These are phyloP conservation scores for Dittrichia graveolens DNA, from an alignment of 129 eudicot genomes.

Conservation along the genomic window DNA sequence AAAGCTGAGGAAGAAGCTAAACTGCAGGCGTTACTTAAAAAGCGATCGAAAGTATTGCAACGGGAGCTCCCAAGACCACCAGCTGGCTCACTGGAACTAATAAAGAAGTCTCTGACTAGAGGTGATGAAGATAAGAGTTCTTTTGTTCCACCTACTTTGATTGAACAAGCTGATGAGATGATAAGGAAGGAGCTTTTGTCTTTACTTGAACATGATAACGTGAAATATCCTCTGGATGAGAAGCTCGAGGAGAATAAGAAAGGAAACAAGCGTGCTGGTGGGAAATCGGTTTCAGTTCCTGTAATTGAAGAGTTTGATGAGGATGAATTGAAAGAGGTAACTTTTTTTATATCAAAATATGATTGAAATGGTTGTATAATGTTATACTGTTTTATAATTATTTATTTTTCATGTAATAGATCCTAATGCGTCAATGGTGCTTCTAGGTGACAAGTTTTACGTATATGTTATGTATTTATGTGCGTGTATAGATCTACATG, in stretches of 20 bases:
- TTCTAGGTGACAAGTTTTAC: too few relatives aligned
- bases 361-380: too few relatives aligned
- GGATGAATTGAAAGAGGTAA: slow-evolving; percentile 76
- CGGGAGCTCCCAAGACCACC: slow-evolving; percentile 98
- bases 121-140: slow-evolving; percentile 94
- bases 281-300: slow-evolving; percentile 56
- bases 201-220: slow-evolving; percentile 86
- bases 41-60: slow-evolving; percentile 92
- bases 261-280: slow-evolving; percentile 58
- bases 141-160: slow-evolving; percentile 86
- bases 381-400: neutral
- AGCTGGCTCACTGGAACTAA: slow-evolving; percentile 67
- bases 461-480: too few relatives aligned
- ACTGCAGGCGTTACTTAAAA: slow-evolving; percentile 71
- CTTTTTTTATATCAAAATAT: neutral
- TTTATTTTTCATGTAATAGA: neutral
- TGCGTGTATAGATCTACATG: too few relatives aligned
- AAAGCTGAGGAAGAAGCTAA: slow-evolving; percentile 95
- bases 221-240: slow-evolving; percentile 85
- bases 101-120: slow-evolving; percentile 61
- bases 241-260: slow-evolving; percentile 83
- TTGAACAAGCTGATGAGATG: slow-evolving; percentile 96
- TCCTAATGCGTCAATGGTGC: too few relatives aligned
- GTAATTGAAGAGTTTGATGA: slow-evolving; percentile 83
- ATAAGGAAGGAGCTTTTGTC: slow-evolving; percentile 77